A percentile compares a stretch with the other conserved stretches of the same genome.
These are phyloP conservation scores for Cerrena zonata DNA, from an alignment of 1,284 basidiomycete species.

Conservation along the genomic window DNA sequence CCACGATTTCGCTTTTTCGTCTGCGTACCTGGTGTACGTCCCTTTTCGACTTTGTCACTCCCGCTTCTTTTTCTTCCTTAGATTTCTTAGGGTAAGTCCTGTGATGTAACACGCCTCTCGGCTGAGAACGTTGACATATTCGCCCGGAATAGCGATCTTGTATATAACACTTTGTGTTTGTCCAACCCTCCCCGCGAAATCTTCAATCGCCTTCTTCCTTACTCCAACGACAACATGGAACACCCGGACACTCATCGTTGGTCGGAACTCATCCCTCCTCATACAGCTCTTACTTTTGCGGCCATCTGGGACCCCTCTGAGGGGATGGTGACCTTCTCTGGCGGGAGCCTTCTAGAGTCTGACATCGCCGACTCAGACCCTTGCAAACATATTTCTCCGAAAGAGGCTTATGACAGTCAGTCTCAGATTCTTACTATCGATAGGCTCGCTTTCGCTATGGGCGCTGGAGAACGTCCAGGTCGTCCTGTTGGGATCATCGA, in stretches of 20 bases:
- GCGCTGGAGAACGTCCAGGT: neutral
- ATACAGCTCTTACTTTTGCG: slow-evolving; percentile 50
- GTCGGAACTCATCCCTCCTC: slow-evolving; percentile 52
- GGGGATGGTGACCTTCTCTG: slow-evolving; percentile 52
- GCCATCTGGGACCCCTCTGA: slow-evolving; percentile 54
- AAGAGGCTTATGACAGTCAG: slow-evolving; percentile 25
- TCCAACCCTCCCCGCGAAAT: no score
- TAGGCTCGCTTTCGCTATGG: slow-evolving; percentile 15
- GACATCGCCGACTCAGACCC: slow-evolving; percentile 16
- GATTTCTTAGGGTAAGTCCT: neutral
- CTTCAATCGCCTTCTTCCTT: no score
- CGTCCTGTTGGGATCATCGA: neutral
- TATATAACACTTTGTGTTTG: no score
- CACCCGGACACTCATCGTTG: slow-evolving; percentile 33
- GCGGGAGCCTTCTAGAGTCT: slow-evolving; percentile 39
- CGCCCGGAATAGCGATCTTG: no score
- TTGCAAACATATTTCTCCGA: neutral
- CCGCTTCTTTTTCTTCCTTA: neutral
- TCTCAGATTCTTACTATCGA: slow-evolving; percentile 38
- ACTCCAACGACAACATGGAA: slow-evolving; percentile 10
- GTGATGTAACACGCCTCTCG: no score
- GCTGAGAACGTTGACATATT: no score
- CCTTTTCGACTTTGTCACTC: neutral
- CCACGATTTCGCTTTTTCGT: no score
- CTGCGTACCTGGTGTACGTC: neutral